Base-by-base conservation (phyloP, 1,284 basidiomycete species). In the Ceratobasidium sp. region DNA sequence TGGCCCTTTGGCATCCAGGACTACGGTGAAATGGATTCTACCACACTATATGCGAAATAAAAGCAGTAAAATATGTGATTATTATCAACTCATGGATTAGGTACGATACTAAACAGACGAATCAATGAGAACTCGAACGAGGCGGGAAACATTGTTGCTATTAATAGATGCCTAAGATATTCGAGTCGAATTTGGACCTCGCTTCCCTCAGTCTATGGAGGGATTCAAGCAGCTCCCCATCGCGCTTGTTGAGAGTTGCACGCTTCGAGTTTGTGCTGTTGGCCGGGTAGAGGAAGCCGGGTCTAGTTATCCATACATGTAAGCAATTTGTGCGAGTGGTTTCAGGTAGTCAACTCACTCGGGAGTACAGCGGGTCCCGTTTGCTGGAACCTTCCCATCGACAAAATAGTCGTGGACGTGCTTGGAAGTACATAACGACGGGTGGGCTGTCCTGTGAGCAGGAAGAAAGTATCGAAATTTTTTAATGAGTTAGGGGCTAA, bases 401-500 rank as follows among this genome's bases (percentile, higher is more conserved):
- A 80, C 32, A 66, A 81, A 79, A 70, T 81, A 81, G 29, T 70
- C 44, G 5, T 78, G 77, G 3, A 78, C 68, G 3, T 62, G 40
- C 52, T 79, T 79, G 8, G 76, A 77, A 29, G 25, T 29, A 29
- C 25, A 29, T 29, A 29, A 29, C 25, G 25, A 29, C 25, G 25
- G 25, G 25, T 7, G 80, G 79, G 56, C 81, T 81, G 19, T 80
- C 61, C 0, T 78, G 79, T 1, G 81, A 80, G 17, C 81, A 80
- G 0, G 80, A 77, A 37, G 70, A 19, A 22, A 15, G 34, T 29
- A 29, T 29, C 25, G 25, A 29, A 29, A 29, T 29, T 29, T 29
- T 29, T 29, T 29, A 44, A 25, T 15, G 22, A 32, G 25, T 25
- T 15, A 29, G 25, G 25, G 25, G 25, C 25, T 29, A 29, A 29